Evolutionary conservation across 2,329 filamentous ascomycete genomes (phyloP), one percentile per base, ranked within the genome.

Genomic region (Colletotrichum tropicicola): DNA sequence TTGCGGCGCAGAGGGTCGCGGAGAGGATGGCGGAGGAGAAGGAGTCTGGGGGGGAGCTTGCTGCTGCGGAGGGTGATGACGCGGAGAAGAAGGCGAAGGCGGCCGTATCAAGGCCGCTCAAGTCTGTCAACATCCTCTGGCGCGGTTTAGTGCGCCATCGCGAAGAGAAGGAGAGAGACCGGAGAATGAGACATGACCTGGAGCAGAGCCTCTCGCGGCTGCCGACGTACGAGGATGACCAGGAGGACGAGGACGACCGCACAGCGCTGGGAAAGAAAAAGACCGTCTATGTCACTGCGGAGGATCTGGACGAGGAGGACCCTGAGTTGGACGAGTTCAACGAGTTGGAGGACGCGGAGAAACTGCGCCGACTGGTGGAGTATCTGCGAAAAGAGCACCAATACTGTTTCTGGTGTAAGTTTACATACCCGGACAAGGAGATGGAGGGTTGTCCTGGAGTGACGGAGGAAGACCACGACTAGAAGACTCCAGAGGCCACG

Each of bases 361-460:
- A 88, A 69, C 78, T 98, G 67, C 79, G 82, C 8, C 87, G 82
- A 70, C 77, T 97, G 13, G 85, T 97, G 9, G 75, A 80, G 17
- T 89, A 92, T 77, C 77, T 99, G 57, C 86, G 96, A 37, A 82
- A 88, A 51, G 86, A 86, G 73, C 88, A 93, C 73, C 79, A 84
- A 45, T 99, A 99, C 75, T 99, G 96, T 80, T 97, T 98, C 75
- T 99, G 94, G 92, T 99, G 96, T 79, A 98, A 98, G 76, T 91
- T 86, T 77, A 82, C 83, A 55, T 99, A 98, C 75, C 86, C 89
- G 0, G 89, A 93, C 72, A 81, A 80, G 35, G 78, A 81, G 35
- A 90, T 98, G 91, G 93, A 96, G 12, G 94, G 92, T 0, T 99
- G 96, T 82, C 95, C 96, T 0, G 96, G 96, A 1, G 59, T 90